These are phyloP conservation scores for Pseudocercospora pini-densiflorae DNA, from an alignment of 2,329 filamentous ascomycete species.

Conservation along the genomic window DNA sequence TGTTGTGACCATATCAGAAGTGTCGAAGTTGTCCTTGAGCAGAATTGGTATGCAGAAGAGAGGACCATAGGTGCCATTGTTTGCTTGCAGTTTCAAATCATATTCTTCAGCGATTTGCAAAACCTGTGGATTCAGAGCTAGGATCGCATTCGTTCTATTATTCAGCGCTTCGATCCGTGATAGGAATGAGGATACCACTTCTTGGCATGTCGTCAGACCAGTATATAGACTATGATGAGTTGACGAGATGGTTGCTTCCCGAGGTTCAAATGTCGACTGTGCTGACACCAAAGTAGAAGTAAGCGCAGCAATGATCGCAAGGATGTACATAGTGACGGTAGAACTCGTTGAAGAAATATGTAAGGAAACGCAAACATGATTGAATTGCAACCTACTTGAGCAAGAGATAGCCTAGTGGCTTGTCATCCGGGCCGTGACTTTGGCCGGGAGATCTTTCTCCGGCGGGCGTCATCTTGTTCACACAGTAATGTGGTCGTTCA, in stretches of 20 bases:
- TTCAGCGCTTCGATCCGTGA: constrained; percentile 63
- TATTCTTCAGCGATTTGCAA: constrained; percentile 55
- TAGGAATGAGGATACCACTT: constrained; percentile 60
- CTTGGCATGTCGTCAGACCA: constrained; percentile 58
- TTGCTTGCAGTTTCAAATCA: constrained; percentile 52
- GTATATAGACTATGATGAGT: constrained; percentile 62
- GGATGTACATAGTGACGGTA: not conserved
- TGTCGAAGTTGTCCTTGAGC: constrained; percentile 69
- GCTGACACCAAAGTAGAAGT: not conserved
- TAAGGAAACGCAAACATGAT: not conserved
- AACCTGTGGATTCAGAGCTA: constrained; percentile 57
- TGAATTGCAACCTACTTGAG: not conserved
- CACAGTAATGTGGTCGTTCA: not conserved
- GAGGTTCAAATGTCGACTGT: constrained; percentile 50
- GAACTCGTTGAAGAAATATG: not conserved
- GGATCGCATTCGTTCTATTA: constrained; percentile 61
- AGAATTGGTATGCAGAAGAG: constrained; percentile 67
- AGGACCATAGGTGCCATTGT: constrained; percentile 53
- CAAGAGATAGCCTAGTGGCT: constrained; percentile 1
- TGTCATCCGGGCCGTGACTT: not conserved
- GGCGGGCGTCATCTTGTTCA: not conserved
- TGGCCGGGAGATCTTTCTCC: not conserved
- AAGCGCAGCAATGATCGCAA: not conserved
- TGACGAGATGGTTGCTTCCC: constrained; percentile 63
- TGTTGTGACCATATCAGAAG: constrained; percentile 61